Evolutionary conservation across 768 basidiomycete species (phyloP), one percentile per base, ranked within the genome.

Genomic region (Cantharellus cinnabarinus): DNA sequence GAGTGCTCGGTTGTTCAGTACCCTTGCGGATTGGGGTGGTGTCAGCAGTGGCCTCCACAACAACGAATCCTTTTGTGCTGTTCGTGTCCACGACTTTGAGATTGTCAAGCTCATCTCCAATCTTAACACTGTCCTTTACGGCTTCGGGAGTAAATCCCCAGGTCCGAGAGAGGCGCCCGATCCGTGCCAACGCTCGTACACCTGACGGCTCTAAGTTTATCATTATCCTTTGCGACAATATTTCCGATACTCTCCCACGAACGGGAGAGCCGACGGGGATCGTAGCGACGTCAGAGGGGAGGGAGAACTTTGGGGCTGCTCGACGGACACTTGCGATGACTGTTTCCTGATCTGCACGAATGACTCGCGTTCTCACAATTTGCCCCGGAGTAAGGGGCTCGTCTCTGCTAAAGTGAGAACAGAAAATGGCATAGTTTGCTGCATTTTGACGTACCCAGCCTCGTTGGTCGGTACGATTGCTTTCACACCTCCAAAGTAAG

Each of bases 81-180:
- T 88, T 90, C 63, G 87, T 85, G 4, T 87, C 84, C 34, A 91
- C 85, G n/a, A 98, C 86, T 4, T 87, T 79, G 20, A 99, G 74
- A 55, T 86, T 83, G 5, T 81, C 74, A 38, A 97, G 68, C 52
- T 73, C 74, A 52, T 87, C 84, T 5, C 87, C 88, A 4, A 73
- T 71, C 63, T 82, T 79, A 54, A 97, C 70, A 4, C 71, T 68
- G 2, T 71, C 70, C 35, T 79, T 79, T 34, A 91, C 73, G 65
- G 86, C 83, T 35, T 81, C 72, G 15, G 83, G 71, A 1, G 82
- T 74, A n/a, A 79, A 68, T 38, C 72, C 75, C 41, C 85, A 79
- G 63, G 83, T 79, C 63, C 88, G 89, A 5, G 93, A 90, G 60
- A 97, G 73, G 63, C 85, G 86, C 66, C 83, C 83, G 62, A 95